Percentiles rank a stretch among this genome's conserved stretches.
phyloP scores from a whole-genome alignment of 495 filamentous ascomycete genomes.

The Podospora bellae-mahoneyi region DNA sequence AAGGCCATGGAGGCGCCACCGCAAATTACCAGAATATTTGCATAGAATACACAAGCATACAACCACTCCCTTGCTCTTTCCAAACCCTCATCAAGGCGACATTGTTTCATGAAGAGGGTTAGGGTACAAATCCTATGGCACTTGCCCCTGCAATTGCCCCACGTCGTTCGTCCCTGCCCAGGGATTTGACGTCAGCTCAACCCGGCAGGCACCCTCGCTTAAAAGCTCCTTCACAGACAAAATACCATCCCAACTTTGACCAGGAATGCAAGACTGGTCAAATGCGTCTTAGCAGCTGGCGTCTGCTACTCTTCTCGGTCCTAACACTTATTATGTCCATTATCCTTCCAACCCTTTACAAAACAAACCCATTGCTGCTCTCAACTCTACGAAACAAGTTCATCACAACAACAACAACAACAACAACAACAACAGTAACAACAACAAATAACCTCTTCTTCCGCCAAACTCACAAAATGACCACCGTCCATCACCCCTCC shows the following conservation, averaged over 20 bases:
- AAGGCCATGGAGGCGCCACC: too few species aligned
- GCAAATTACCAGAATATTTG: too few species aligned
- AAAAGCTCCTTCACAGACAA: background rate
- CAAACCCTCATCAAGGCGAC: too few species aligned
- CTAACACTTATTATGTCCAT: background rate
- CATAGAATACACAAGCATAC: too few species aligned
- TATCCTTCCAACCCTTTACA: background rate
- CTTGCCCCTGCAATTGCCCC: background rate
- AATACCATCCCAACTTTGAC: background rate
- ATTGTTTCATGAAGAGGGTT: background rate
- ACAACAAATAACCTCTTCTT: background rate
- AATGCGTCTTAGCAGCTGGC: background rate
- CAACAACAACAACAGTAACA: too few species aligned
- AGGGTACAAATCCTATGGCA: background rate
- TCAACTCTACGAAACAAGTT: background rate
- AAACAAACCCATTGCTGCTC: background rate
- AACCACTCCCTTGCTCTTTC: too few species aligned
- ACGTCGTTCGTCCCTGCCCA: background rate
- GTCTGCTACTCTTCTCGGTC: background rate
- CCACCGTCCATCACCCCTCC: slow-evolving; percentile 49
- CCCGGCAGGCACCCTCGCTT: background rate
- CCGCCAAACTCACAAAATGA: background rate
- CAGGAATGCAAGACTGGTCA: background rate
- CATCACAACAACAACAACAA: too few species aligned
- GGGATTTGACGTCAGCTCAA: background rate